A percentile compares a stretch with the other conserved stretches of the same genome.
Conservation (phyloP, 352 stramenopile genomes). For the Aphanomyces stellatus region DNA sequence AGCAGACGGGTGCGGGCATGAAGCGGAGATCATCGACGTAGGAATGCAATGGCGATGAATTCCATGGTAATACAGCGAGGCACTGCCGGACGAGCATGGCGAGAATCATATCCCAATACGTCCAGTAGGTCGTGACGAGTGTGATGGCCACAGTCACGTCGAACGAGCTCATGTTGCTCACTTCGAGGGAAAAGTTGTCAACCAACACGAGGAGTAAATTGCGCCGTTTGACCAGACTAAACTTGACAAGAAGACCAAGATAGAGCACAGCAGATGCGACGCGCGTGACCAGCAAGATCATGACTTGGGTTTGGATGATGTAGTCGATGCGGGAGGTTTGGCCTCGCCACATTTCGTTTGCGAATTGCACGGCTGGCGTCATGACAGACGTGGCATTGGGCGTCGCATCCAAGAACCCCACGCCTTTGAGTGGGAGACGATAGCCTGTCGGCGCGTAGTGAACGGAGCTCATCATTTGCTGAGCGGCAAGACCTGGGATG, state of each 20-base stretch:
- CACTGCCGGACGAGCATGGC: neutral
- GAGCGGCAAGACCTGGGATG: neutral
- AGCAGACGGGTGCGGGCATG: neutral
- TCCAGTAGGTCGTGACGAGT: neutral
- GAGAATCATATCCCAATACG: neutral
- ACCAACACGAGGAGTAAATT: neutral
- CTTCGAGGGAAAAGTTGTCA: neutral
- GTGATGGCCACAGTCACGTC: neutral
- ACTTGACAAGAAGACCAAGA: neutral
- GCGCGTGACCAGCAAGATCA: neutral
- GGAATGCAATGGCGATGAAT: neutral
- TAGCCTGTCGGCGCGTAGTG: neutral
- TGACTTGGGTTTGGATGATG: neutral
- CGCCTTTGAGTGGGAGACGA: neutral
- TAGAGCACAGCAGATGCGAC: neutral
- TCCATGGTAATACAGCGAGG: neutral
- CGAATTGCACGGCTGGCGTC: neutral
- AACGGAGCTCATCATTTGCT: neutral
- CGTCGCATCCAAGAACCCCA: neutral
- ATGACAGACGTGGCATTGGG: neutral
- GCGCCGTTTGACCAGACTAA: neutral
- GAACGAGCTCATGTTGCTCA: neutral
- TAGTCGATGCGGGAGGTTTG: neutral
- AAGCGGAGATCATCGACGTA: neutral
- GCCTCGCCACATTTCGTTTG: no score